These are phyloP conservation scores for Leccinum boreale DNA, from an alignment of 768 basidiomycete genomes.

Conservation along the genomic window DNA sequence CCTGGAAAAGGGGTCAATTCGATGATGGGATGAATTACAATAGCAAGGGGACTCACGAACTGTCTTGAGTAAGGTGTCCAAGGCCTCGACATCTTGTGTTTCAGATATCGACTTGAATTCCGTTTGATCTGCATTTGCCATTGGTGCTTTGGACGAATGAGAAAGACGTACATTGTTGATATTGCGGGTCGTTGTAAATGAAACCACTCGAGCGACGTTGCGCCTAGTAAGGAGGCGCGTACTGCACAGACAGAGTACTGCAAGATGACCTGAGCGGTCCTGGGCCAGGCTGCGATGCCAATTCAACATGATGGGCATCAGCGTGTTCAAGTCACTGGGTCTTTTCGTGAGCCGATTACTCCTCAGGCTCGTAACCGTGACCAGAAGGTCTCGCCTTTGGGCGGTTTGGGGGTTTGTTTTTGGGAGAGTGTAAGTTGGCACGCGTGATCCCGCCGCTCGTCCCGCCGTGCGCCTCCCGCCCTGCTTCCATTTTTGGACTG, in stretches of 20 bases:
- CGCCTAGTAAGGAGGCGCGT: too few relatives aligned
- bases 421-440: too few relatives aligned
- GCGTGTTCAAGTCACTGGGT: neutral
- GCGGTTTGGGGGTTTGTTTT: too few relatives aligned
- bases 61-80: slow-evolving; percentile 53
- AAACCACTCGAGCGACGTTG: neutral
- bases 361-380: too few relatives aligned
- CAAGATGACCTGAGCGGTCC: neutral
- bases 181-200: neutral
- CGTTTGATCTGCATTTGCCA: slow-evolving; percentile 3
- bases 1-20: slow-evolving; percentile 31
- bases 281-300: neutral
- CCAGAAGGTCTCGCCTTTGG: too few relatives aligned
- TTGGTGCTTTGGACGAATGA: neutral
- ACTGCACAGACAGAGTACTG: too few relatives aligned
- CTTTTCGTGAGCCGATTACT: neutral
- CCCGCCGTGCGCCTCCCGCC: too few relatives aligned
- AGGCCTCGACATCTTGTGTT: slow-evolving; percentile 53
- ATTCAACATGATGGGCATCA: neutral
- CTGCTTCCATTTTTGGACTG: too few relatives aligned
- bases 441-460: too few relatives aligned
- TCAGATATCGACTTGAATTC: slow-evolving; percentile 38
- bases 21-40: neutral
- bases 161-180: neutral
- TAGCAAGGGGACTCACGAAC: slow-evolving; percentile 47